phyloP scores from a whole-genome alignment of 2,329 filamentous ascomycete genomes.

The Clonostachys rosea region DNA sequence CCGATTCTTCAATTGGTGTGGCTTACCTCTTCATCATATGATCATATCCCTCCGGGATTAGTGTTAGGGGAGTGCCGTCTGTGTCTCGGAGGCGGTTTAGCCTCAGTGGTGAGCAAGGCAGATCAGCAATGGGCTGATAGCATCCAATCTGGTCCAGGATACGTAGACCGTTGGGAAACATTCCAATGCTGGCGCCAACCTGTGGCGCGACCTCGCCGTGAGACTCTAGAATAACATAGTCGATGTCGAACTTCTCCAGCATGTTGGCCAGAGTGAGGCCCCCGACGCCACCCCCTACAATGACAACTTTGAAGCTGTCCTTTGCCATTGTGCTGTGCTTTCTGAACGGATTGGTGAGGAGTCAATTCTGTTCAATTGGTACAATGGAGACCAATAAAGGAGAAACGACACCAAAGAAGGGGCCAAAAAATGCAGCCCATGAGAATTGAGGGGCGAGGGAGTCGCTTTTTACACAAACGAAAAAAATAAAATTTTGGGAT shows the following conservation, averaged over 20 bases:
- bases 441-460: too few species aligned
- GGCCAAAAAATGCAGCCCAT: too few species aligned
- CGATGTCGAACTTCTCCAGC: constrained; percentile 35
- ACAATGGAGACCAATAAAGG: too few species aligned
- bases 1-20: too few species aligned
- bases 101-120: not conserved
- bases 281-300: constrained; percentile 40
- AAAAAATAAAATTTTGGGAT: too few species aligned
- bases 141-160: constrained; percentile 42
- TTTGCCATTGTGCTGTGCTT: not conserved
- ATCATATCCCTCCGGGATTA: not conserved
- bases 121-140: constrained; percentile 4
- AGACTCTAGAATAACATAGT: constrained; percentile 43
- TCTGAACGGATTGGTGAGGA: not conserved
- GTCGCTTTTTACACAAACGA: too few species aligned
- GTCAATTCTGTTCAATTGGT: not conserved
- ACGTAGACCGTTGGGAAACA: constrained; percentile 32
- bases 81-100: not conserved
- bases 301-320: constrained; percentile 11
- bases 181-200: constrained; percentile 38
- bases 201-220: constrained; percentile 32
- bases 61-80: not conserved
- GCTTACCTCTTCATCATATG: too few species aligned
- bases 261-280: constrained; percentile 24
- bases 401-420: too few species aligned